Base-by-base conservation (phyloP, 495 filamentous ascomycete genomes). In the Penicillium ochrochloron region DNA sequence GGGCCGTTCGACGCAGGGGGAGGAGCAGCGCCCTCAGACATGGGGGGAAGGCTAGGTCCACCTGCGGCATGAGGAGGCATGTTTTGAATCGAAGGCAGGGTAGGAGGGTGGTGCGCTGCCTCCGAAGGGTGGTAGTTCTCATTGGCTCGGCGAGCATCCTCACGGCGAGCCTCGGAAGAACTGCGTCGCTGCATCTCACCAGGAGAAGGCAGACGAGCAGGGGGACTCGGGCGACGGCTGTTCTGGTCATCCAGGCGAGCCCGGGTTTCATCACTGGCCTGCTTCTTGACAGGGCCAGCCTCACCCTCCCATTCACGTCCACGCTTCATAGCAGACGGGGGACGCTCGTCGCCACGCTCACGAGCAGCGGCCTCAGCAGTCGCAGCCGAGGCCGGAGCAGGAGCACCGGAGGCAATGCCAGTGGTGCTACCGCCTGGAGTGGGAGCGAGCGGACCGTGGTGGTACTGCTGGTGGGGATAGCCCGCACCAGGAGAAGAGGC, bases 111-210 rank as follows among this genome's bases (percentile, higher is more conserved):
- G 76, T 96, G 93, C 6, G 93, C 92, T 29, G 92, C 92, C 71
- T 96, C 93, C 1, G 93, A 96, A 7, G 93, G 93, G 67, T 96
- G 91, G 66, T 96, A 96, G 52, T 84, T 85, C 52, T 94, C 90
- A 59, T 90, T 89, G 29, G 81, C 79, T 37, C 89, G 87, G 39
- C 88, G 86, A 66, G 89, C 84, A 65, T 91, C 89, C 37, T 92
- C 90, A 54, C 78, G 80, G 33, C 89, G 86, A 59, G 84, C 84
- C 67, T 94, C 92, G 7, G 92, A 92, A 14, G 94, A 92, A 76
- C 89, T 93, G 57, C 88, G 89, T 41, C 90, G 89, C 61, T 88
- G 88, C 62, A 83, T 83, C 65, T 90, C 84, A 55, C 87, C 87
- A 62, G 92, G 90, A 23, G 92, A 84, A 35, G 82, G 75, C 65